Percentiles rank a stretch among this genome's conserved stretches.
phyloP scores from a whole-genome alignment of 495 filamentous ascomycete genomes.

The Lophiostoma macrostomum region DNA sequence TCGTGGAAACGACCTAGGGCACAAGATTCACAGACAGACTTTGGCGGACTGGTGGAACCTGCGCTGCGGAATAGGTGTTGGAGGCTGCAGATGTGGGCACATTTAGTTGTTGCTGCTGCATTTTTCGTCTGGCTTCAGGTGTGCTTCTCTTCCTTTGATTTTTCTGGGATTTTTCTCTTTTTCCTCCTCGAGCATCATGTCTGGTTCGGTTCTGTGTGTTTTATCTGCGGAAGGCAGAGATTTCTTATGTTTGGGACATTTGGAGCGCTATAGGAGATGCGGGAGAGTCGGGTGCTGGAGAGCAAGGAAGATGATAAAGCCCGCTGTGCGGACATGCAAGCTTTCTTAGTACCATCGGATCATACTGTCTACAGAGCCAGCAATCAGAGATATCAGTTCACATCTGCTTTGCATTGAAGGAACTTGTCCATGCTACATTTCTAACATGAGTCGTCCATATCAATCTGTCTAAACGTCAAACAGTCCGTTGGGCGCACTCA shows the following conservation, averaged over 20 bases:
- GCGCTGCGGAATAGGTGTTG: constrained; percentile 6
- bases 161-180: constrained; percentile 4
- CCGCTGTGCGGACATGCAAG: constrained; percentile 21
- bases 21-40: constrained; percentile 1
- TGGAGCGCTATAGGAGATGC: not conserved
- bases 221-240: no score
- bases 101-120: not conserved
- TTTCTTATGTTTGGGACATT: no score
- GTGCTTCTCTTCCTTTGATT: constrained; percentile 1
- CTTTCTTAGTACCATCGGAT: constrained; percentile 9
- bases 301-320: no score
- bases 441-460: no score
- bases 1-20: not conserved
- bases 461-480: no score
- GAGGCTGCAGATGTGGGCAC: constrained; percentile 6
- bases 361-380: constrained; percentile 19
- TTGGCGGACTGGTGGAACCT: constrained; percentile 7
- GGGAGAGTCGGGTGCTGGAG: not conserved
- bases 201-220: not conserved
- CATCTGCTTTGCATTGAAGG: no score
- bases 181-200: not conserved
- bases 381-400: constrained; percentile 20
- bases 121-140: constrained; percentile 9
- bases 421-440: no score
- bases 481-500: no score